Percentiles rank a stretch among this genome's conserved stretches.
These are phyloP conservation scores for Xerocomus cyaneibrunnescens DNA, from an alignment of 1,284 basidiomycete genomes.

Conservation along the genomic window DNA sequence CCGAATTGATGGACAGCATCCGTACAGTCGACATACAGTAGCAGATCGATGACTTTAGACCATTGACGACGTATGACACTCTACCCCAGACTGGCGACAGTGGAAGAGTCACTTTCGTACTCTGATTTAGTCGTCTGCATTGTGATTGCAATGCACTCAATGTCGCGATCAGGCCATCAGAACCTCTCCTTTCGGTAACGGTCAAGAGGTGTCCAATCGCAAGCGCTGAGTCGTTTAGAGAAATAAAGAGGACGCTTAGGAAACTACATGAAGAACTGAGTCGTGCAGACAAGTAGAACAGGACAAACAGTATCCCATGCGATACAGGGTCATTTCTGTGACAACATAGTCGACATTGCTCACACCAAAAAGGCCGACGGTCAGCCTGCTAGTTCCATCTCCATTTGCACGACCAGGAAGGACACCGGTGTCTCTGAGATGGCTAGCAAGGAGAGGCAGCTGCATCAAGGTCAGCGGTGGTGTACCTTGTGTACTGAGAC, in stretches of 20 bases:
- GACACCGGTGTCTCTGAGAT: slow-evolving; percentile 22
- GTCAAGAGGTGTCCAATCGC: slow-evolving; percentile 56
- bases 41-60: too few relatives aligned
- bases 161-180: too few relatives aligned
- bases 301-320: slow-evolving; percentile 34
- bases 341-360: slow-evolving; percentile 33
- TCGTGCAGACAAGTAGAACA: background rate
- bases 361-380: slow-evolving; percentile 27
- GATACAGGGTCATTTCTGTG: slow-evolving; percentile 29
- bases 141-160: too few relatives aligned
- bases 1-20: too few relatives aligned
- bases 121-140: too few relatives aligned
- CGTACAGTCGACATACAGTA: too few relatives aligned
- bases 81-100: too few relatives aligned
- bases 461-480: slow-evolving; percentile 20
- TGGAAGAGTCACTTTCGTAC: too few relatives aligned
- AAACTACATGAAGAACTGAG: background rate
- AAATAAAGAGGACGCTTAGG: slow-evolving; percentile 42
- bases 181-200: too few relatives aligned
- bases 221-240: slow-evolving; percentile 55
- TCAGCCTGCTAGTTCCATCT: slow-evolving; percentile 26
- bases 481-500: slow-evolving; percentile 28
- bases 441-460: slow-evolving; percentile 31
- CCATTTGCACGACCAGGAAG: slow-evolving; percentile 27
- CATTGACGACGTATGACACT: too few relatives aligned